Evolutionary conservation across 345 rosid genomes (phyloP), one percentile per base, ranked within the genome.

Genomic region (Dimocarpus longan): DNA sequence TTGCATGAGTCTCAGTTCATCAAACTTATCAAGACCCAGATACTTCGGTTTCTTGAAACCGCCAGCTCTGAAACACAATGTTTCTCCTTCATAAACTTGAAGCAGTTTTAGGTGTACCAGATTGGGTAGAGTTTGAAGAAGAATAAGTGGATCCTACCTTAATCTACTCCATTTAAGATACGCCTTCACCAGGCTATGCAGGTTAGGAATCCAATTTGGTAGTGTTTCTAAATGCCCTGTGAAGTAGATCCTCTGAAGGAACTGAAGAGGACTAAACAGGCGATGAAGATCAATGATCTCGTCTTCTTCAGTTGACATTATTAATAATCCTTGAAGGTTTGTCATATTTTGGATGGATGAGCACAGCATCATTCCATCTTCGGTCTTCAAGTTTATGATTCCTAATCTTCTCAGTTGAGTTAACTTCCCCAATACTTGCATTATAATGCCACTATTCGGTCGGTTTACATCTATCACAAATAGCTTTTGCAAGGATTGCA

Each of bases 321-420:
- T 26, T 1, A 1, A 26, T 26, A 26, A 56, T 13, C 87, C 77
- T 0, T 64, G 84, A 28, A 87, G 90, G 56, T 69, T 72, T 8
- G 40, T 78, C 66, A 85, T 50, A 68, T 76, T 77, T 1, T 76
- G 46, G 18, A 88, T 80, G 12, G 87, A 83, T 1, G 50, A 57
- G 64, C 89, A 88, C 62, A 88, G 42, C 59, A 24, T 48, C 39
- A 59, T 64, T 52, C 88, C 91, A 63, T 86, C 80, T 81, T 83
- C 86, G 66, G 37, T 76, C 28, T 80, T 86, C 66, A 86, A 37
- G 42, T 83, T 85, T 37, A 81, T 70, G 69, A 88, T 82, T 12
- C 86, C 88, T 19, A 88, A 70, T 66, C 86, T 78, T 28, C 84
- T 79, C 11, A 88, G 28, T 50, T 85, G 87, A 12, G 63, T 77